Evolutionary conservation across 345 rosid species (phyloP).

Genomic region (Microcos paniculata): DNA sequence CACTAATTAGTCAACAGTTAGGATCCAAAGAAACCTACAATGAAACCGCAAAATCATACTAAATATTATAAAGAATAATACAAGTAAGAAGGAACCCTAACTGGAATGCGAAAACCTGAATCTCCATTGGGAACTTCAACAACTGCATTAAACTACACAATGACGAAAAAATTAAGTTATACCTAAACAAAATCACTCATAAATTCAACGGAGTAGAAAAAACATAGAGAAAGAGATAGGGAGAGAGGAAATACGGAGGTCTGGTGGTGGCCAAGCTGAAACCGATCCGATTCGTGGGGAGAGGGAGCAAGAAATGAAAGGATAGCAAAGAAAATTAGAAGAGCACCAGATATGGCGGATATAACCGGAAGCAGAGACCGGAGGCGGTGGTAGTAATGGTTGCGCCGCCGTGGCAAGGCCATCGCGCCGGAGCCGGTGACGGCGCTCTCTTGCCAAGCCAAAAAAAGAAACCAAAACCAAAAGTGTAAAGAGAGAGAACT

Average conservation of each 20-base stretch:
- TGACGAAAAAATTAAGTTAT: constrained; percentile 3
- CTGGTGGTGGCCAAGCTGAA: constrained; percentile 30
- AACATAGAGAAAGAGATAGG: neutral
- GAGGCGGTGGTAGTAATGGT: constrained; percentile 46
- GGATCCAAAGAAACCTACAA: constrained; percentile 16
- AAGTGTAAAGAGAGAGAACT: neutral
- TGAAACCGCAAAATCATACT: neutral
- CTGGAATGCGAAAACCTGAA: constrained; percentile 63
- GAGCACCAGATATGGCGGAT: constrained; percentile 51
- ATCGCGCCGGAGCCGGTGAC: constrained; percentile 25
- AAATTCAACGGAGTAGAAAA: neutral
- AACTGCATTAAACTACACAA: constrained; percentile 21
- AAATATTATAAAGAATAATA: neutral
- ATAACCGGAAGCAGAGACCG: constrained; percentile 49
- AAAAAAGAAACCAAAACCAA: neutral
- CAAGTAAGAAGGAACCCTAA: constrained; percentile 38
- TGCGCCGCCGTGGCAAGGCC: constrained; percentile 80
- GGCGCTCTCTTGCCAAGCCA: constrained; percentile 12
- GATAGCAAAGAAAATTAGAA: constrained; percentile 66
- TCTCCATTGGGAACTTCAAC: constrained; percentile 23
- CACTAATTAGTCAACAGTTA: constrained; percentile 1
- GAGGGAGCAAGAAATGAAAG: constrained; percentile 70
- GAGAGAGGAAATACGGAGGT: constrained; percentile 33
- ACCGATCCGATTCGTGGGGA: constrained; percentile 52
- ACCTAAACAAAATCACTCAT: neutral